Percentiles rank a stretch among this genome's conserved stretches.
Conservation (phyloP, 495 filamentous ascomycete genomes). For the Aspergillus incahuasiensis region DNA sequence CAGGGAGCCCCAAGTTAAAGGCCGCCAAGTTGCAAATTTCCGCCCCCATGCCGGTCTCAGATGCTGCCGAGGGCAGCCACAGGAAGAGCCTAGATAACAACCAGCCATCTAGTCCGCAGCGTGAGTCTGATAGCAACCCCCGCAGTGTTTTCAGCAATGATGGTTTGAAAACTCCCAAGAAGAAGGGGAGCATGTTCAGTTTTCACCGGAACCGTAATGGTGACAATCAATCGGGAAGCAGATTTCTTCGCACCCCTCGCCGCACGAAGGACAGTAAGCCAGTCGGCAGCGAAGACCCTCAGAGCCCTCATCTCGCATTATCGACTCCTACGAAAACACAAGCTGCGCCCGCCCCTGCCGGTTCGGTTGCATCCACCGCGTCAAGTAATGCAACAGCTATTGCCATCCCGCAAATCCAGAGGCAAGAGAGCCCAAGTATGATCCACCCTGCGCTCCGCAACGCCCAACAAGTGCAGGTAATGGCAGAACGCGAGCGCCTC, state of each 20-base stretch:
- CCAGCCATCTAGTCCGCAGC: background rate
- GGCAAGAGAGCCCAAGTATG: conserved; percentile 13
- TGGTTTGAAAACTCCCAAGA: conserved; percentile 15
- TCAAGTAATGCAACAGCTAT: background rate
- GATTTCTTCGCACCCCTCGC: conserved; percentile 13
- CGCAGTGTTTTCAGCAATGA: conserved; percentile 10
- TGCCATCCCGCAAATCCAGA: background rate
- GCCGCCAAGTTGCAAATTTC: conserved; percentile 1
- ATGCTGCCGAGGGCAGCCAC: background rate
- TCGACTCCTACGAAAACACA: background rate
- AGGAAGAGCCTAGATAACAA: background rate
- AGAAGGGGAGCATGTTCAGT: conserved; percentile 20
- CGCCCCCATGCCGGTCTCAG: background rate
- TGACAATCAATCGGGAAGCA: conserved; percentile 10
- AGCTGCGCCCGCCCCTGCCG: conserved; percentile 9
- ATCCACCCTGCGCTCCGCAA: conserved; percentile 23
- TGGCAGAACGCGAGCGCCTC: conserved; percentile 17
- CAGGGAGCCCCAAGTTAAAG: conserved; percentile 7
- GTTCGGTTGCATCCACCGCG: conserved; percentile 13
- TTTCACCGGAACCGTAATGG: conserved; percentile 20
- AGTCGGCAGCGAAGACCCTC: background rate
- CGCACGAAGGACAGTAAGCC: conserved; percentile 11
- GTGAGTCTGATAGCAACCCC: conserved; percentile 10
- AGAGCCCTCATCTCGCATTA: conserved; percentile 5
- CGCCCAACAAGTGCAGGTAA: conserved; percentile 13